Conservation (phyloP, 2,329 filamentous ascomycete genomes). For the Berkeleyomyces basicola region DNA sequence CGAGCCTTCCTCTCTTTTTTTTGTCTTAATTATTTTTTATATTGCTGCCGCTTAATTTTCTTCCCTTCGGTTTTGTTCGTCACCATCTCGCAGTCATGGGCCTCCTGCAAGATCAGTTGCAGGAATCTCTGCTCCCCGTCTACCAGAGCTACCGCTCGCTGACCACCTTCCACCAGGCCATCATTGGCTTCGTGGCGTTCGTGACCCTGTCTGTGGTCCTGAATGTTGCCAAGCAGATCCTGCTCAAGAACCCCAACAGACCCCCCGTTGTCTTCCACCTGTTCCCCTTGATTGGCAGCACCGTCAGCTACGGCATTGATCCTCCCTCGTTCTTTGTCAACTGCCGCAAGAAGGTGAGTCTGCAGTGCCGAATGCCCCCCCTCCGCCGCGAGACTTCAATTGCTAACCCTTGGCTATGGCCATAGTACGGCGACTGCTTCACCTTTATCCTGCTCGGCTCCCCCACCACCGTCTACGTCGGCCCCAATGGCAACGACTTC, state of each 20-base stretch:
- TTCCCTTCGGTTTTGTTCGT: background rate
- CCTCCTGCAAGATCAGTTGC: slow-evolving; percentile 34
- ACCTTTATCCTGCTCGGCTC: slow-evolving; percentile 78
- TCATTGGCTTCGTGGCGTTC: slow-evolving; percentile 26
- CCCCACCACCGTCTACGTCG: slow-evolving; percentile 75
- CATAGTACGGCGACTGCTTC: slow-evolving; percentile 71
- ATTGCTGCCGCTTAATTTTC: background rate
- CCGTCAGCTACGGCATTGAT: slow-evolving; percentile 87
- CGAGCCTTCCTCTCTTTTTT: slow-evolving; percentile 11
- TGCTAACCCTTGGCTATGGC: slow-evolving; percentile 1
- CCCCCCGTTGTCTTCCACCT: slow-evolving; percentile 68
- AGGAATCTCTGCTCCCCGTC: slow-evolving; percentile 24
- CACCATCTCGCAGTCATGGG: slow-evolving; percentile 29
- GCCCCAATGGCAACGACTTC: slow-evolving; percentile 73
- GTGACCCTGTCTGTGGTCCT: slow-evolving; percentile 44
- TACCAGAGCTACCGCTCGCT: slow-evolving; percentile 33
- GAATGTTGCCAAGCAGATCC: slow-evolving; percentile 65
- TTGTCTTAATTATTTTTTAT: slow-evolving; percentile 7
- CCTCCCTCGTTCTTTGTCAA: slow-evolving; percentile 74
- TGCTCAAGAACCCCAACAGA: slow-evolving; percentile 69
- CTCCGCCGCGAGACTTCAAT: background rate
- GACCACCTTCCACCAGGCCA: slow-evolving; percentile 31
- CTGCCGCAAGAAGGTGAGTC: slow-evolving; percentile 54
- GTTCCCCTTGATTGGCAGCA: slow-evolving; percentile 75
- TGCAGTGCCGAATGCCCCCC: background rate